These are phyloP conservation scores for Colletotrichum spinosum DNA, from an alignment of 2,329 filamentous ascomycete species.

Conservation along the genomic window DNA sequence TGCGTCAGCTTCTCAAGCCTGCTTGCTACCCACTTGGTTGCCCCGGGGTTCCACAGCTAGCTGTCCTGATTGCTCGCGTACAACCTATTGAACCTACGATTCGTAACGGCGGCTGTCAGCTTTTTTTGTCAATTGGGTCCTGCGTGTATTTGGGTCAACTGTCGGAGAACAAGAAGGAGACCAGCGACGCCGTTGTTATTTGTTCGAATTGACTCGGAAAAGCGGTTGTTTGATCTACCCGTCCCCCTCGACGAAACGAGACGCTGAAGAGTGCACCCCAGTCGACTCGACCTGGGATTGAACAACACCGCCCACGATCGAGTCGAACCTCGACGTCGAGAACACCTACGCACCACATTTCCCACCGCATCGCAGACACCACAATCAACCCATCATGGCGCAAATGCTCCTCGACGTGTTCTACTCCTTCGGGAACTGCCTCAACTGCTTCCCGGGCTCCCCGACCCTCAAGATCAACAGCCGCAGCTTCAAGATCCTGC, in stretches of 20 bases:
- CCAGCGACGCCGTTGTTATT: too few species aligned
- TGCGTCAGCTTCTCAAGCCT: slow-evolving; percentile 26
- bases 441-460: slow-evolving; percentile 95
- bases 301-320: background rate
- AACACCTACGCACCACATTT: background rate
- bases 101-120: slow-evolving; percentile 16
- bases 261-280: background rate
- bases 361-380: background rate
- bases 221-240: too few species aligned
- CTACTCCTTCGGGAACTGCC: slow-evolving; percentile 92
- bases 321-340: background rate
- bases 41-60: slow-evolving; percentile 28
- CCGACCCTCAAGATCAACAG: slow-evolving; percentile 96
- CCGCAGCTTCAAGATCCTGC: slow-evolving; percentile 94
- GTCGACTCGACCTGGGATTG: background rate
- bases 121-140: background rate
- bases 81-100: background rate
- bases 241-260: background rate
- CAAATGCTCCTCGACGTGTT: slow-evolving; percentile 89
- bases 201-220: too few species aligned
- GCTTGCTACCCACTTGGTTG: slow-evolving; percentile 27
- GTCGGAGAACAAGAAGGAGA: too few species aligned
- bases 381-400: slow-evolving; percentile 67
- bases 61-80: slow-evolving; percentile 29
- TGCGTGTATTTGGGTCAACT: background rate